Conservation (phyloP, 805 yeast genomes). For the Candida caryicola region DNA sequence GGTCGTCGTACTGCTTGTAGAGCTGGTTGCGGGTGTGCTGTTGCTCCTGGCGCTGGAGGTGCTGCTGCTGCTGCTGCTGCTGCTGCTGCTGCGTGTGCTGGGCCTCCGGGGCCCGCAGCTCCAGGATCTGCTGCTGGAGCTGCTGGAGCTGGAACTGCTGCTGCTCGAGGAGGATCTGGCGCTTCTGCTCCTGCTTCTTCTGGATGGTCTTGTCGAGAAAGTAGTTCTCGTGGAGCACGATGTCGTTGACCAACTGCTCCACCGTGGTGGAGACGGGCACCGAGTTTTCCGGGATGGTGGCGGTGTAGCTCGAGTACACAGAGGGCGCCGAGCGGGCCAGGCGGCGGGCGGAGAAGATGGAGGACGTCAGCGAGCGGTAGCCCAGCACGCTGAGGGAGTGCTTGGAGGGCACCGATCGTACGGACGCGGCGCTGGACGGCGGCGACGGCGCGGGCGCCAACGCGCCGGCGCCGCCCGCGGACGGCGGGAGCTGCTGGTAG, state of each 20-base stretch:
- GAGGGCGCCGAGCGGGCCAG: constrained; percentile 44
- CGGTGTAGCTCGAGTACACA: constrained; percentile 39
- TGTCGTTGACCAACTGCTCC: constrained; percentile 43
- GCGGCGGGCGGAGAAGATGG: constrained; percentile 35
- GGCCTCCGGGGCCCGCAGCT: background rate
- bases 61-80: background rate
- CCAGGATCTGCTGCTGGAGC: background rate
- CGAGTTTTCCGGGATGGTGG: constrained; percentile 44
- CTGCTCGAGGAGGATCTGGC: constrained; percentile 1
- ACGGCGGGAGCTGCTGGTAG: constrained; percentile 39
- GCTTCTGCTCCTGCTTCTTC: constrained; percentile 11
- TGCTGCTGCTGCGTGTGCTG: constrained; percentile 1
- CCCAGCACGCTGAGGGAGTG: constrained; percentile 20
- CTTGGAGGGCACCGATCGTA: constrained; percentile 41
- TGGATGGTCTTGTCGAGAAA: constrained; percentile 14
- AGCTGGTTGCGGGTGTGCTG: constrained; percentile 1
- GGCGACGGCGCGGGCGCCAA: background rate
- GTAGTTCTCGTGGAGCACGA: constrained; percentile 35
- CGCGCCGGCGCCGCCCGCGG: constrained; percentile 16
- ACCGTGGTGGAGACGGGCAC: constrained; percentile 42
- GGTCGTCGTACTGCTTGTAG: constrained; percentile 11
- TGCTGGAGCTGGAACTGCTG: background rate
- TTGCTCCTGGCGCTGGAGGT: constrained; percentile 1
- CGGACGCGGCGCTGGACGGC: constrained; percentile 15
- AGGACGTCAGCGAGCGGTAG: constrained; percentile 35